Evolutionary conservation across 2,329 filamentous ascomycete genomes (phyloP), one percentile per base, ranked within the genome.

Genomic region (Cladosporium austrohemisphaericum): DNA sequence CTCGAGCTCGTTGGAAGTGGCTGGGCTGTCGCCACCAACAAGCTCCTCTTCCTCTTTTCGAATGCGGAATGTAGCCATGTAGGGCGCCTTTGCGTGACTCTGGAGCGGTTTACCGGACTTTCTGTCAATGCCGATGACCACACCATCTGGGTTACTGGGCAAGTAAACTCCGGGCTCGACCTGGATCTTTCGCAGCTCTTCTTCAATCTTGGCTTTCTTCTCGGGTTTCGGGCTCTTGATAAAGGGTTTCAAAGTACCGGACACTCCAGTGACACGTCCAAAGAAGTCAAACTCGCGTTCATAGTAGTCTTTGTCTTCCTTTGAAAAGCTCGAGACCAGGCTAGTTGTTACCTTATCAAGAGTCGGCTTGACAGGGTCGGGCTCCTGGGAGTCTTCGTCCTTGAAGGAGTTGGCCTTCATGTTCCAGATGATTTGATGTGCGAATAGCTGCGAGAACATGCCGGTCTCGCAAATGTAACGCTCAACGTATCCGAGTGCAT

Each of bases 341-440:
- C 85, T 85, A 22, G 79, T 77, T 83, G 89, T 94, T 57, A 98
- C 93, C 48, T 83, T 83, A 70, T 98, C 94, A 3, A 99, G 79
- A 0, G 86, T 93, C 2, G 93, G 92, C 66, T 99, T 98, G 63
- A 96, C 86, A 3, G 83, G 80, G 68, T 98, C 93, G 16, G 93
- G 91, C 78, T 95, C 80, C 60, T 86, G 82, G 11, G 86, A 91
- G 58, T 96, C 89, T 61, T 98, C 92, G 57, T 98, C 94, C 68
- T 96, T 98, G 77, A 88, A 98, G 1, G 91, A 88, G 67, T 98
- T 99, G 25, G 93, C 93, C 68, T 97, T 98, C 86, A 99, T 98
- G 67, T 98, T 99, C 93, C 94, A 99, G 65, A 99, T 98, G 58
- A 98, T 97, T 63, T 99, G 93, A 67, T 99, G 94, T 2, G 94